Conservation (phyloP, 164 flowering plant species). For the Liquidambar formosana region DNA sequence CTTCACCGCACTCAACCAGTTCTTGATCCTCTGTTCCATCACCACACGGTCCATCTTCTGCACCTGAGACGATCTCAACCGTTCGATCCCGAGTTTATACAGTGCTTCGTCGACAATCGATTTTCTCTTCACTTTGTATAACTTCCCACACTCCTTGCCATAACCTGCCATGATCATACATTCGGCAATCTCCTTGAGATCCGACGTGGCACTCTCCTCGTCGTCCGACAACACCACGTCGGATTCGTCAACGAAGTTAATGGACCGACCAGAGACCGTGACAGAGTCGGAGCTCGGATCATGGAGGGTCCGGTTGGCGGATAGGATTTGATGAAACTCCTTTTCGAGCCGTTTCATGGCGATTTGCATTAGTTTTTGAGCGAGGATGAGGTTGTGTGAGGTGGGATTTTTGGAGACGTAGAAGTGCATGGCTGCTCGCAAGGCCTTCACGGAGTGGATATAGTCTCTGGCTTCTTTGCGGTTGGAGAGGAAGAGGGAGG, state of each 20-base stretch:
- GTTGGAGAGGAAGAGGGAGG: conserved; percentile 22
- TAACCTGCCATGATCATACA: conserved; percentile 43
- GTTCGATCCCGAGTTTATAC: conserved; percentile 26
- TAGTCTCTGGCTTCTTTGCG: conserved; percentile 25
- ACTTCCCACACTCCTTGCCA: conserved; percentile 35
- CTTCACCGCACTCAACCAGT: conserved; percentile 30
- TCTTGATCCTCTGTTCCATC: conserved; percentile 20
- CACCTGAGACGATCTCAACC: conserved; percentile 18
- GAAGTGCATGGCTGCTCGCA: conserved; percentile 29
- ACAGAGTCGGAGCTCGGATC: conserved; percentile 15
- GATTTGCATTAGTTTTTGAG: conserved; percentile 34
- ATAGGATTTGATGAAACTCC: conserved; percentile 33
- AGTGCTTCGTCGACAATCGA: conserved; percentile 31
- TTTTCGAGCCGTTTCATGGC: conserved; percentile 42
- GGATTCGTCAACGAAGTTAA: conserved; percentile 10
- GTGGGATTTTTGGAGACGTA: conserved; percentile 5
- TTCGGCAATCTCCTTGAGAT: conserved; percentile 38
- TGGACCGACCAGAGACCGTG: conserved; percentile 16
- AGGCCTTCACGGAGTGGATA: conserved; percentile 20
- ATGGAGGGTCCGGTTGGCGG: conserved; percentile 14
- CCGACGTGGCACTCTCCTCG: conserved; percentile 21
- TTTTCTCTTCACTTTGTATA: conserved; percentile 29
- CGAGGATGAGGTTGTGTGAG: conserved; percentile 23
- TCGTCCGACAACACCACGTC: conserved; percentile 2
- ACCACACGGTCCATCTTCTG: conserved; percentile 22